A percentile compares a stretch with the other conserved stretches of the same genome.
These are phyloP conservation scores for Nyctanthes arbortristis DNA, from an alignment of 257 asterid species.

Conservation along the genomic window DNA sequence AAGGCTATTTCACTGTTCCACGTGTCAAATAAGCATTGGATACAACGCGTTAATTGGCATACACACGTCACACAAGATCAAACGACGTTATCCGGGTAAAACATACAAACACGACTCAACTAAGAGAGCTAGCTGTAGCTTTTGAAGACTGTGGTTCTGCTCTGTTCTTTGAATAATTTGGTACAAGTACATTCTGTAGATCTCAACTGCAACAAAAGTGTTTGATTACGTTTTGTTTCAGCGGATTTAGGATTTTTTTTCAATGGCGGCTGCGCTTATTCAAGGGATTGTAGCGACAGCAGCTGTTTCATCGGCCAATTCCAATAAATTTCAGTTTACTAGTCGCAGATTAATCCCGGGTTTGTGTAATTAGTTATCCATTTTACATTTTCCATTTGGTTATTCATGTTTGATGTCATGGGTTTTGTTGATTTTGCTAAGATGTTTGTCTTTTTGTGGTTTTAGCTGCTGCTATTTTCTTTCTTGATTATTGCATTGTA, in stretches of 20 bases:
- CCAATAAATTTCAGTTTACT: conserved; percentile 31
- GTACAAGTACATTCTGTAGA: conserved; percentile 8
- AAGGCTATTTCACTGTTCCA: neutral
- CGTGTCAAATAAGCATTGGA: conserved; percentile 1
- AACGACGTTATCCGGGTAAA: conserved; percentile 27
- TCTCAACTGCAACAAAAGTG: neutral
- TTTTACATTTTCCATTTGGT: conserved; percentile 1
- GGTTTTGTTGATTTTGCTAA: neutral
- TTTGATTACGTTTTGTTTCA: conserved; percentile 2
- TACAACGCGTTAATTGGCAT: neutral
- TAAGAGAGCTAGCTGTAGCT: neutral
- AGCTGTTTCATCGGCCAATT: conserved; percentile 47
- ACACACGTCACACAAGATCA: conserved; percentile 1
- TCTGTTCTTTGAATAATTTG: neutral
- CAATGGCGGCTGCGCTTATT: conserved; percentile 44
- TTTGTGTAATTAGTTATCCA: conserved; percentile 17
- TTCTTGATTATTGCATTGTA: neutral
- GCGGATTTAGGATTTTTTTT: conserved; percentile 4
- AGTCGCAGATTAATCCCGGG: conserved; percentile 48
- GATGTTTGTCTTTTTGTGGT: neutral
- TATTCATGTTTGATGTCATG: conserved; percentile 17
- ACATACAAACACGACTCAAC: neutral
- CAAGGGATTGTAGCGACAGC: conserved; percentile 54
- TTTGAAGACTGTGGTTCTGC: conserved; percentile 36
- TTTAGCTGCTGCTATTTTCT: too few relatives aligned